Evolutionary conservation across 2,329 filamentous ascomycete species (phyloP), one percentile per base, ranked within the genome.

Genomic region (Dothiorella sarmentorum): DNA sequence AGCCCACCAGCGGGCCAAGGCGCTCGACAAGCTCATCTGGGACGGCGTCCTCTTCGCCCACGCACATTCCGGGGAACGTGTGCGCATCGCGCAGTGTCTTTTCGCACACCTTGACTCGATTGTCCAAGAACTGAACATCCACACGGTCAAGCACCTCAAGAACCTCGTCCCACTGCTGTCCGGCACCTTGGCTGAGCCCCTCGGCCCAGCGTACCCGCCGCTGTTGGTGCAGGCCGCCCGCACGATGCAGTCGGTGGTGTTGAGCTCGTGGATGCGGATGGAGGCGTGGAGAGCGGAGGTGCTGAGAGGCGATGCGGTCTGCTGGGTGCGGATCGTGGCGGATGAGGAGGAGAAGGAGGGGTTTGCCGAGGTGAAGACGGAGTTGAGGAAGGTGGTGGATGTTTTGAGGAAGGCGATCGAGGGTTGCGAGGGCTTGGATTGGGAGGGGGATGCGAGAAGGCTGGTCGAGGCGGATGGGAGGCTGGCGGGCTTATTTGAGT

Each of bases 251-350:
- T 73, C 76, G 0, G 74, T 87, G 13, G 74, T 95, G 10, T 64
- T 80, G 11, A 85, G 81, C 60, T 84, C 83, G 60, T 91, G 90
- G 85, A 87, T 89, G 10, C 79, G 90, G 4, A 75, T 95, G 4
- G 72, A 76, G 52, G 73, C 75, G 27, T 86, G 89, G 75, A 76
- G 83, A 26, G 83, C 81, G 3, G 84, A 88, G 60, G 74, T 93
- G 5, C 69, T 91, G 44, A 82, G 82, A 63, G 84, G 82, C 0
- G 63, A 90, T 1, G 66, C 68, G 37, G 56, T 75, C 4, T 68
- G 72, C 27, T 78, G 76, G 74, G 45, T 58, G 6, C 22, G 55
- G 17, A 37, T 53, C 20, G 35, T 53, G 13, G 60, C 61, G 18
- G 63, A 66, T 53, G 56, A 40, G 47, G 62, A 65, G 33, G 59